Evolutionary conservation across 1,139 yeast species (phyloP), one percentile per base, ranked within the genome.

Genomic region (Debaryomyces sp.): DNA sequence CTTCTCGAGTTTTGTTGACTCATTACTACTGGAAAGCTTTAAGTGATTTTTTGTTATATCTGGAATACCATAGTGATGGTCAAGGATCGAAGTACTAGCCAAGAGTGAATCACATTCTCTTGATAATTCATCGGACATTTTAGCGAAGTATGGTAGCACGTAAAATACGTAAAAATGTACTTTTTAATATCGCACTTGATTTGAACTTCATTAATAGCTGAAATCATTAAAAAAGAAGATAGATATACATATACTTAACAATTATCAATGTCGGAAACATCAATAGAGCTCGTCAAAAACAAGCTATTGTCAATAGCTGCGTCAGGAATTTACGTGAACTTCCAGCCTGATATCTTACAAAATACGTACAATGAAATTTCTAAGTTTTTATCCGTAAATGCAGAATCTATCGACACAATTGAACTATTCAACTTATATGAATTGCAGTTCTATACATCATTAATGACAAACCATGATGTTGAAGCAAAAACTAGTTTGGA

Each of bases 401-500:
- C 69, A 21, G 71, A 63, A 49, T 59, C 54, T 37, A 66, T 75
- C 43, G 71, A 69, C 8, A 73, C 82, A 29, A 63, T 71, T 12
- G 89, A 86, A 45, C 73, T 80, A 51, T 85, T 78, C 62, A 74
- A 79, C n/a, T 67, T 91, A 33, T 73, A 84, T 53, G 96, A 89
- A 62, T 78, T 89, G 60, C 85, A 87, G 48, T 89, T 89, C 63
- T 84, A 83, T 60, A 72, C 91, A 41, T 71, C 85, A 2, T 66
- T 90, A 37, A 72, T 85, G 52, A 70, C 89, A 12, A 75, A 81
- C 43, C 78, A 83, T 52, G 96, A 90, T 59, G 68, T 74, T 1
- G 90, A 84, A 55, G 96, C 97, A 13, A 82, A 85, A 57, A 68
- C 78, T 12, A 73, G 82, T 49, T 75, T 89, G 50, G 87, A 85